These are phyloP conservation scores for Escovopsis sp. DNA, from an alignment of 2,329 filamentous ascomycete genomes.

Conservation along the genomic window DNA sequence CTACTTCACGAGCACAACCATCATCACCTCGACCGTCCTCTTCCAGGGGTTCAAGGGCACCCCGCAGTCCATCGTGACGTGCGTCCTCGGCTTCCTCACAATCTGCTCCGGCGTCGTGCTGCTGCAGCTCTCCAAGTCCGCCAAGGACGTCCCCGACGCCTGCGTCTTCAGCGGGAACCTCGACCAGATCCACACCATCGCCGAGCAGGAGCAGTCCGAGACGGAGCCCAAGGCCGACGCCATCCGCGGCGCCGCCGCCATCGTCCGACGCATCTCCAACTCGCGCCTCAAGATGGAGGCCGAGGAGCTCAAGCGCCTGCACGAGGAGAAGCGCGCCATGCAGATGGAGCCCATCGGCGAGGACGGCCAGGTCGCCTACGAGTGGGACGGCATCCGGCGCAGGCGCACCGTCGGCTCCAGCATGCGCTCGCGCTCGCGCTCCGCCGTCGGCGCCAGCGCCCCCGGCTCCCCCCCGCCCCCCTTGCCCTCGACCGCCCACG, in stretches of 20 bases:
- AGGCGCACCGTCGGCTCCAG: slow-evolving; percentile 40
- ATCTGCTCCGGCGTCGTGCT: slow-evolving; percentile 90
- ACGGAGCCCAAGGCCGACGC: slow-evolving; percentile 92
- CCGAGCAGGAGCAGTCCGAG: slow-evolving; percentile 90
- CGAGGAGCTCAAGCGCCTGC: slow-evolving; percentile 63
- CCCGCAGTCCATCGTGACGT: slow-evolving; percentile 63
- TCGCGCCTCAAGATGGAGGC: slow-evolving; percentile 64
- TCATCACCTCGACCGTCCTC: slow-evolving; percentile 81
- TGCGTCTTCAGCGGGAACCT: slow-evolving; percentile 87
- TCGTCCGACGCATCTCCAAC: slow-evolving; percentile 68
- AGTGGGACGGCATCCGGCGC: slow-evolving; percentile 84
- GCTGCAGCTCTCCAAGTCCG: slow-evolving; percentile 91
- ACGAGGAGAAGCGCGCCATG: slow-evolving; percentile 61
- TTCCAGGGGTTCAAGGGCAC: slow-evolving; percentile 92
- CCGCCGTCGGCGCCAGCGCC: no score
- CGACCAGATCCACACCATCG: slow-evolving; percentile 89
- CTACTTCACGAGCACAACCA: slow-evolving; percentile 91
- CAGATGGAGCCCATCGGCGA: slow-evolving; percentile 62
- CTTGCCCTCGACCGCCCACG: slow-evolving; percentile 5
- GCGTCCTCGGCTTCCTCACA: slow-evolving; percentile 83
- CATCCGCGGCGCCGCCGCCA: slow-evolving; percentile 78
- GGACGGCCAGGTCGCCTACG: slow-evolving; percentile 52
- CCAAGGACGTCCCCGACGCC: slow-evolving; percentile 90
- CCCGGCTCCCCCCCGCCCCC: slow-evolving; percentile 13
- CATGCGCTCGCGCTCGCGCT: slow-evolving; percentile 12